Conservation (phyloP, 192 early-diverging fungal genomes). For the Coemansia sp. region DNA sequence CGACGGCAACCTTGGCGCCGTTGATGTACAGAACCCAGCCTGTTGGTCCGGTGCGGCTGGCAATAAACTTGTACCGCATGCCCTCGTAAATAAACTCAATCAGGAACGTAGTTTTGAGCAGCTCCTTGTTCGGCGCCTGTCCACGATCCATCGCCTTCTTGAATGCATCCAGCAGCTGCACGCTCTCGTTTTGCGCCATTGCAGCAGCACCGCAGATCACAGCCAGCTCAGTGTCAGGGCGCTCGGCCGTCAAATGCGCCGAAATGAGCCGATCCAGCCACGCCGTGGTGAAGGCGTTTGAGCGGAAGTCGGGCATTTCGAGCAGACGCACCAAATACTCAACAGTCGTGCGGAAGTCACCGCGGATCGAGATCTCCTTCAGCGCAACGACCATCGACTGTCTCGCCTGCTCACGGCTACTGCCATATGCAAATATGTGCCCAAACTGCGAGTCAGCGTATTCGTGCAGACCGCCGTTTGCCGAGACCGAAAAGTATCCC, state of each 20-base stretch:
- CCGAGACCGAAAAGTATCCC: conserved; percentile 98
- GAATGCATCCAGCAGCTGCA: conserved; percentile 71
- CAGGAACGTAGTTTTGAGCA: conserved; percentile 69
- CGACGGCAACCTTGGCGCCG: conserved; percentile 77
- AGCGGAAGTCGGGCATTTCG: conserved; percentile 84
- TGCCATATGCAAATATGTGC: conserved; percentile 97
- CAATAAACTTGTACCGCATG: conserved; percentile 88
- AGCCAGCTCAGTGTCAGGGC: conserved; percentile 85
- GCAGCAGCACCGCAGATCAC: conserved; percentile 91
- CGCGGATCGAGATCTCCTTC: conserved; percentile 97
- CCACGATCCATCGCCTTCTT: conserved; percentile 86
- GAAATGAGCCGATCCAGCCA: conserved; percentile 96
- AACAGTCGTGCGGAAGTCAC: conserved; percentile 97
- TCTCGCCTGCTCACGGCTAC: conserved; percentile 86
- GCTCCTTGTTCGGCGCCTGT: conserved; percentile 77
- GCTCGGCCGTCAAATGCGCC: conserved; percentile 81
- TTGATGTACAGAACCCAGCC: conserved; percentile 79
- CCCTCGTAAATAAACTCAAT: conserved; percentile 94
- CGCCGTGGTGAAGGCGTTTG: conserved; percentile 89
- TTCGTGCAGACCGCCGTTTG: conserved; percentile 94
- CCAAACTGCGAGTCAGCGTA: conserved; percentile 99
- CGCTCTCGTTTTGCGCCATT: conserved; percentile 73
- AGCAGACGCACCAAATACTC: conserved; percentile 94
- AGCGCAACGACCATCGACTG: conserved; percentile 97
- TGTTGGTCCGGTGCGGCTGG: conserved; percentile 76